Evolutionary conservation across 345 rosid species (phyloP), one percentile per base, ranked within the genome.

Genomic region (Aurinia saxatilis): DNA sequence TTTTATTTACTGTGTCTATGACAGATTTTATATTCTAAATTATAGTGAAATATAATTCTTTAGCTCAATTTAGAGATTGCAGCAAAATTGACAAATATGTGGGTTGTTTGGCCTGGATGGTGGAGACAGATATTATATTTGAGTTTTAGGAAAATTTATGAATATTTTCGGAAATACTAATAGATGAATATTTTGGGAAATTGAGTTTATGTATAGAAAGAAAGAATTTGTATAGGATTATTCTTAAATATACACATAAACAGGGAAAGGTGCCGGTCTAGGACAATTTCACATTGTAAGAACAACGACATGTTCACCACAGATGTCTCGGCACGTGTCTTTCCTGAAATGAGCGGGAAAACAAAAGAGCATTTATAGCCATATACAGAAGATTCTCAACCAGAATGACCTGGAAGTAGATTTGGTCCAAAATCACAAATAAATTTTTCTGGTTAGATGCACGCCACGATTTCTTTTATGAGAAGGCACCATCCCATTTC

Each of bases 401-500:
- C 65, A 67, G 36, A 34, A 50, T 58, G 54, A 68, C 39, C 66
- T 68, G 60, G 16, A 42, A 12, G 17, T 68, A 42, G 67, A 60
- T 68, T 60, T 51, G 61, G 66, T 68, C 61, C 27, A 68, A 57
- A 57, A 55, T 14, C 52, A 18, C 21, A 14, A n/a, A 42, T 50
- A 41, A 41, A 51, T 8, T 14, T 8, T 16, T 51, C 10, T 39
- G 36, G 58, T 49, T 30, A 67, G 58, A 58, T 33, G 36, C 66
- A 67, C 65, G 72, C 58, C 59, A 67, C 59, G 7, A 52, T 50
- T 34, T 16, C 66, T 46, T 50, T 4, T 34, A 7, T 8, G 35
- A 49, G 7, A 57, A 67, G 71, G 51, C 42, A 67, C 14, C 19
- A 5, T 48, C 14, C 1, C 38, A 40, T 41, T 14, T 0, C 48